These are phyloP conservation scores for Eucalyptus erythrocorys DNA, from an alignment of 345 rosid genomes.

Conservation along the genomic window DNA sequence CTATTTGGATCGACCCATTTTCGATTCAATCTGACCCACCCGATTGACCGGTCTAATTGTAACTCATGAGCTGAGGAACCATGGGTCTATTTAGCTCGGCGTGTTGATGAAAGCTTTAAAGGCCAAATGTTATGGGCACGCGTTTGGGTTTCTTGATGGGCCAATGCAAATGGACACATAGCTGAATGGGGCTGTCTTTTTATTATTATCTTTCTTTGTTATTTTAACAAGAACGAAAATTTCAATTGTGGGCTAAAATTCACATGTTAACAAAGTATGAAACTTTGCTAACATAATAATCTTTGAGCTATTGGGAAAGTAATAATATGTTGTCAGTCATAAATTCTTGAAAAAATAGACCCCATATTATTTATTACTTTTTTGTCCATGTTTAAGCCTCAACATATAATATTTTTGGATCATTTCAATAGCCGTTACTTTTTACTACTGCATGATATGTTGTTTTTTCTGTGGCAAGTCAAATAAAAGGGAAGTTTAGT, in stretches of 20 bases:
- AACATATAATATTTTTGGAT: too few species aligned
- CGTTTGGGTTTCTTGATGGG: neutral
- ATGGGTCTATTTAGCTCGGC: neutral
- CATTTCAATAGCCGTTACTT: too few species aligned
- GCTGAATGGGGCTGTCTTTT: neutral
- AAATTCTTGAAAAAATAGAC: too few species aligned
- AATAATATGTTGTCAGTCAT: too few species aligned
- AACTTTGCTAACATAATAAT: neutral
- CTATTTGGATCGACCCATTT: rapidly evolving
- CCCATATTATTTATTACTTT: too few species aligned
- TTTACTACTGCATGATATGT: too few species aligned
- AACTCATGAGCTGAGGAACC: neutral
- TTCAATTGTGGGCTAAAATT: neutral
- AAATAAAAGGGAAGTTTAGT: too few species aligned
- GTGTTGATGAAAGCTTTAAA: neutral
- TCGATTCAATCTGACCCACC: neutral
- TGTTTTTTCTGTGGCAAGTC: too few species aligned
- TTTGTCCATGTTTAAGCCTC: too few species aligned
- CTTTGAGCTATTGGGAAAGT: too few species aligned
- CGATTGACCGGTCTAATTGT: too few species aligned
- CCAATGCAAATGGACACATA: neutral
- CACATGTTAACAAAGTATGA: neutral
- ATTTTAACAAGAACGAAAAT: neutral
- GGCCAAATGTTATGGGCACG: neutral
- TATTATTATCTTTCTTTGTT: too few species aligned